phyloP scores from a whole-genome alignment of 2,329 filamentous ascomycete genomes.

The Arthrocladium fulminans region DNA sequence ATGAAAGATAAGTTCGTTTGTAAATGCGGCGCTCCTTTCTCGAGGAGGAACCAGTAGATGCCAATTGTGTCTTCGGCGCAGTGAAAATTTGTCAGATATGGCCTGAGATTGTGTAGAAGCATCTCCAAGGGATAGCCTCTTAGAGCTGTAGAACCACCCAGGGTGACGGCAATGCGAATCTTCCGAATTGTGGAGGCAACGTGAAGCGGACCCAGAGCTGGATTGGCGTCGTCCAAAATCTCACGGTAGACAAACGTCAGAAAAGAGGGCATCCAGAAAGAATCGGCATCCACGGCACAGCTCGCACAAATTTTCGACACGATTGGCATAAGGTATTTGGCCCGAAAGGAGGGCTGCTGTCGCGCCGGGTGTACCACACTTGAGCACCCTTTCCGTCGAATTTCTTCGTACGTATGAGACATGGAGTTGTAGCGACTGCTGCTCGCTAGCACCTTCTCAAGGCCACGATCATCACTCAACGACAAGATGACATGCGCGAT shows the following conservation, averaged over 20 bases:
- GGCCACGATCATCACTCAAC: constrained; percentile 66
- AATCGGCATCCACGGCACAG: constrained; percentile 54
- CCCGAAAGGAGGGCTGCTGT: constrained; percentile 79
- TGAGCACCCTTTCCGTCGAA: constrained; percentile 61
- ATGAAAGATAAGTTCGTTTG: constrained; percentile 62
- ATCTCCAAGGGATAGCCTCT: constrained; percentile 81
- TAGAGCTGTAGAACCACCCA: constrained; percentile 65
- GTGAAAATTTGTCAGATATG: constrained; percentile 71
- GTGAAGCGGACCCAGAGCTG: constrained; percentile 76
- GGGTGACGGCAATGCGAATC: constrained; percentile 67
- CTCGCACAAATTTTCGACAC: constrained; percentile 69
- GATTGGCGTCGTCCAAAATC: constrained; percentile 71
- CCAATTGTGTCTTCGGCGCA: constrained; percentile 88
- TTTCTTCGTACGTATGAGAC: constrained; percentile 56
- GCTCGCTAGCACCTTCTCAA: constrained; percentile 59
- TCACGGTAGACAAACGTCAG: constrained; percentile 66
- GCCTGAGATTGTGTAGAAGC: constrained; percentile 69
- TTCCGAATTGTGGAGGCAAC: constrained; percentile 81
- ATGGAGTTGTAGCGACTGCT: constrained; percentile 52
- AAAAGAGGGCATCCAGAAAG: constrained; percentile 66
- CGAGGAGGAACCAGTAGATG: constrained; percentile 73
- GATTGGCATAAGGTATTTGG: constrained; percentile 65
- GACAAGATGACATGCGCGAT: constrained; percentile 66
- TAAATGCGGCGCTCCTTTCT: constrained; percentile 58
- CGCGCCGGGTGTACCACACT: constrained; percentile 58